phyloP scores from a whole-genome alignment of 2,329 filamentous ascomycete species.

The Calycina herbarum region DNA sequence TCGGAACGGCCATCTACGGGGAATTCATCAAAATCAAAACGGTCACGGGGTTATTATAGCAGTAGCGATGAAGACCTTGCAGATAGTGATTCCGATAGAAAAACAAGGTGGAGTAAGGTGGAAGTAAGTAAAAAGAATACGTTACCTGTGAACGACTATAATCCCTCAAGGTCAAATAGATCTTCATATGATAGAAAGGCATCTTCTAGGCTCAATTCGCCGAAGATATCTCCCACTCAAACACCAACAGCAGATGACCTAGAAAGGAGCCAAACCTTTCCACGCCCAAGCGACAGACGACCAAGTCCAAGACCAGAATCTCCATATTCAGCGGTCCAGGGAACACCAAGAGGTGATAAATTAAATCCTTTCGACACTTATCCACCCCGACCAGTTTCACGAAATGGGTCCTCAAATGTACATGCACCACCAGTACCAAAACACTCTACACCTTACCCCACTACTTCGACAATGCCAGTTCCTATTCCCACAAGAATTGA shows the following conservation, averaged over 20 bases:
- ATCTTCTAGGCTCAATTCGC: constrained; percentile 26
- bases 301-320: constrained; percentile 30
- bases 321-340: constrained; percentile 26
- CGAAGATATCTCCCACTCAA: constrained; percentile 33
- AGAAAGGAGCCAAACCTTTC: constrained; percentile 33
- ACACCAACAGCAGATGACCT: constrained; percentile 27
- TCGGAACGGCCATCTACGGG: constrained; percentile 21
- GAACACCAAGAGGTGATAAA: constrained; percentile 25
- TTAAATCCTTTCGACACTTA: constrained; percentile 29
- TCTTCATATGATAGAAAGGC: constrained; percentile 26
- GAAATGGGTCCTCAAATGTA: constrained; percentile 13
- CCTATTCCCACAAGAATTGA: constrained; percentile 28
- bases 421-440: constrained; percentile 5
- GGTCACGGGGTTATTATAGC: constrained; percentile 27
- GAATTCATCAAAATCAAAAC: constrained; percentile 27
- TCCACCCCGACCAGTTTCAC: constrained; percentile 20
- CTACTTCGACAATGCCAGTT: constrained; percentile 26
- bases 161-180: constrained; percentile 28
- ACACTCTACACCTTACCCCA: constrained; percentile 17
- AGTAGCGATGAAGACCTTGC: constrained; percentile 34
- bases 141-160: not conserved
- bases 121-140: constrained; percentile 6
- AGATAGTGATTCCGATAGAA: constrained; percentile 33
- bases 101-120: constrained; percentile 10
- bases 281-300: constrained; percentile 18